These are phyloP conservation scores for Venturia aucupariae DNA, from an alignment of 2,329 filamentous ascomycete genomes.

Conservation along the genomic window DNA sequence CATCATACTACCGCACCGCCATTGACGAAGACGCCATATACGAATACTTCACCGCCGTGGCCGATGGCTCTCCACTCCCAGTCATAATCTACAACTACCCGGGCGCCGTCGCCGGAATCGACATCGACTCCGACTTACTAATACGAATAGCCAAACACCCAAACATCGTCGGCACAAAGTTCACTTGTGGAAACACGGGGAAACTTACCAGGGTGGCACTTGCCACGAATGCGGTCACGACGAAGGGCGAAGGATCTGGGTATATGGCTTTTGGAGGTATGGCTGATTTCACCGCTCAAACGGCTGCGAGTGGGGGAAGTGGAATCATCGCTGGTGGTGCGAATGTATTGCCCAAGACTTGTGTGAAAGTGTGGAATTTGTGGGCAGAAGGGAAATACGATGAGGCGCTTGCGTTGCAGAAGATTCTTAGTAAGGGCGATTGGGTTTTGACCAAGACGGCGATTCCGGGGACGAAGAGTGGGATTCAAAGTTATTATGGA, in stretches of 20 bases:
- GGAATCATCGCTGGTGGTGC: constrained; percentile 81
- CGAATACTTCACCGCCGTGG: constrained; percentile 66
- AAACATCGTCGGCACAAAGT: constrained; percentile 83
- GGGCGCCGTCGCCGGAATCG: constrained; percentile 74
- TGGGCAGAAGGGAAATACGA: constrained; percentile 63
- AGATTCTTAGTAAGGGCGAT: constrained; percentile 67
- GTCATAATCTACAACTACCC: constrained; percentile 87
- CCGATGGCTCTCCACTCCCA: constrained; percentile 66
- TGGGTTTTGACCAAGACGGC: constrained; percentile 77
- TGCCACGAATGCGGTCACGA: constrained; percentile 62
- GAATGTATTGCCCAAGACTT: constrained; percentile 77
- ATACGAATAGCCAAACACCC: constrained; percentile 70
- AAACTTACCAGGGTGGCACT: constrained; percentile 76
- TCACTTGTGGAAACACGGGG: constrained; percentile 84
- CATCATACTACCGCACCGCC: constrained; percentile 72
- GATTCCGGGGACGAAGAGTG: constrained; percentile 78
- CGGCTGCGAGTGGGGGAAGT: constrained; percentile 65
- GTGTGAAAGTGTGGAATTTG: constrained; percentile 68
- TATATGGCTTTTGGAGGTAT: constrained; percentile 87
- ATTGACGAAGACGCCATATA: constrained; percentile 66
- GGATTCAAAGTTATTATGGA: constrained; percentile 70
- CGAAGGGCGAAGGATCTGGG: constrained; percentile 36
- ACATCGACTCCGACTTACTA: constrained; percentile 82
- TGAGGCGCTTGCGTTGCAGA: constrained; percentile 67
- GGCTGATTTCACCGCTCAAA: constrained; percentile 80